Conservation (phyloP, 2,329 filamentous ascomycete species). For the Claviceps capensis region DNA sequence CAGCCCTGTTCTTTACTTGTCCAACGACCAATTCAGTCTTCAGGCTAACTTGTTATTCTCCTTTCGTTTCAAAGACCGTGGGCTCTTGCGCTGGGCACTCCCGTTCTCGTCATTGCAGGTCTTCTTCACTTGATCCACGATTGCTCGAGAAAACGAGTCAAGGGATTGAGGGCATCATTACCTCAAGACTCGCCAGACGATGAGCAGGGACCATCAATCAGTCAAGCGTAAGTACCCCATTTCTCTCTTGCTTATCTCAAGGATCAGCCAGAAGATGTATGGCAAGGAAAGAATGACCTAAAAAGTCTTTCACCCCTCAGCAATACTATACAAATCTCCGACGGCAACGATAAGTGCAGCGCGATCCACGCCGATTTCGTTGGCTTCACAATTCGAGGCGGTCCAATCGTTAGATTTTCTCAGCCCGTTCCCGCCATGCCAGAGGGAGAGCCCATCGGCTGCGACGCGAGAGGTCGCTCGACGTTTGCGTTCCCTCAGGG, state of each 20-base stretch:
- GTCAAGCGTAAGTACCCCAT: slow-evolving; percentile 26
- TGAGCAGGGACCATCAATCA: slow-evolving; percentile 23
- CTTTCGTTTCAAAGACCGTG: slow-evolving; percentile 26
- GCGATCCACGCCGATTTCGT: slow-evolving; percentile 24
- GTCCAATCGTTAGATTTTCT: slow-evolving; percentile 31
- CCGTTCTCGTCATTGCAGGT: slow-evolving; percentile 44
- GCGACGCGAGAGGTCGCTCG: slow-evolving; percentile 19
- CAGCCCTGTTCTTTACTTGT: too few species aligned
- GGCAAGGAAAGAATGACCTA: neutral
- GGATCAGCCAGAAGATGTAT: too few species aligned
- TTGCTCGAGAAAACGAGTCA: slow-evolving; percentile 22
- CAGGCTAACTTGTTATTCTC: slow-evolving; percentile 1
- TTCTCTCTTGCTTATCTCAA: neutral
- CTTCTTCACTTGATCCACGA: slow-evolving; percentile 35
- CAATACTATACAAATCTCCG: slow-evolving; percentile 24
- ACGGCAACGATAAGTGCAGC: slow-evolving; percentile 20
- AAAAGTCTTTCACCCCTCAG: slow-evolving; percentile 1
- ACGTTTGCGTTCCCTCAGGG: slow-evolving; percentile 26
- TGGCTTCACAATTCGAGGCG: slow-evolving; percentile 31
- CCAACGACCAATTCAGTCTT: neutral
- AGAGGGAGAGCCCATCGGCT: slow-evolving; percentile 24
- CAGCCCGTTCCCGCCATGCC: slow-evolving; percentile 18
- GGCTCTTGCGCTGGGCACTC: slow-evolving; percentile 46
- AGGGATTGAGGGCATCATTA: slow-evolving; percentile 16
- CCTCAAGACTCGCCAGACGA: slow-evolving; percentile 10